Evolutionary conservation across 495 filamentous ascomycete species (phyloP), one percentile per base, ranked within the genome.

Genomic region (Xylaria longipes): DNA sequence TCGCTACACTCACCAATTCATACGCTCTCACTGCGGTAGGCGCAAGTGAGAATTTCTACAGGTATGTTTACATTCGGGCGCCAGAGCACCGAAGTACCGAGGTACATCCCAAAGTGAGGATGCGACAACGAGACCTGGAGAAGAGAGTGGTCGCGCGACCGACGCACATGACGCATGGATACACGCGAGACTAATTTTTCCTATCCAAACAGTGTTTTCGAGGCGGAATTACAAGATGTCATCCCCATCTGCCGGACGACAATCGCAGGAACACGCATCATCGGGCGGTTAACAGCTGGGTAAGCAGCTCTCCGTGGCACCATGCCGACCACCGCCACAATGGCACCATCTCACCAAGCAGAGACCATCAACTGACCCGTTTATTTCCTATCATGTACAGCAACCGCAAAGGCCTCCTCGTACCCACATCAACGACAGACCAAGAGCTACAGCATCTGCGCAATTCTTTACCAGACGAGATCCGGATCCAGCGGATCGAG

Each of bases 381-480:
- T 41, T 52, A 6, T 22, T 50, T 56, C 25, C 14, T n/a, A 9
- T 25, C n/a, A n/a, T 64, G 66, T 64, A 62, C 52, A 94, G 95
- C 72, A 99, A 99, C 88, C 92, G 93, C 73, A 95, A 97, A 81
- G 96, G 96, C 75, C 92, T 99, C 54, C 90, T 99, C 73, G 94
- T 99, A 65, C 96, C 96, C 31, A 98, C 96, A 15, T 91, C 91
- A 43, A 98, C 96, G 67, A 97, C 95, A 75, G 96, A 99, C 83
- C 97, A 99, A 86, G 96, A 99, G 85, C 87, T 99, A 64, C 94
- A 97, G 81, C 97, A 98, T 81, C 87, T 99, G 70, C 92, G 96
- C 74, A 99, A 99, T 83, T 91, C 90, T 31, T 87, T 99, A 67
- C 96, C 96, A 1, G 97, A 98, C 76, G 81, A 84, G 65, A 92